Conservation (phyloP, 257 asterid species). For the Leonotis leonurus region DNA sequence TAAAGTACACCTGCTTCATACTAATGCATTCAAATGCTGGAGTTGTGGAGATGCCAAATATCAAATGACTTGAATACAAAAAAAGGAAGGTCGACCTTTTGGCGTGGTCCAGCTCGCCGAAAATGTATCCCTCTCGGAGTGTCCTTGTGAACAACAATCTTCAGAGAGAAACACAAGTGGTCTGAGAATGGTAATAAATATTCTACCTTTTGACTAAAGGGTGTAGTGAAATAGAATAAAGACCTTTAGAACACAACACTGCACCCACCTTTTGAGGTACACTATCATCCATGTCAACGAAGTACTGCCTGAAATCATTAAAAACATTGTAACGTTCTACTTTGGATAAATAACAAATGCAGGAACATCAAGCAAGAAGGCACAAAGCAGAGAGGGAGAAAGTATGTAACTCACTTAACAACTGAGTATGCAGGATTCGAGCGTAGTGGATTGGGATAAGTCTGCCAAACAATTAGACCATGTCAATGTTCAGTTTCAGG, state of each 20-base stretch:
- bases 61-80: slow-evolving; percentile 4
- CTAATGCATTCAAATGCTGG: slow-evolving; percentile 10
- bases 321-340: neutral
- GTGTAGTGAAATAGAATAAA: neutral
- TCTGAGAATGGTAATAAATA: neutral
- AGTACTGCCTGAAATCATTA: slow-evolving; percentile 42
- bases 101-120: slow-evolving; percentile 58
- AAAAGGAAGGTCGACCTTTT: slow-evolving; percentile 26
- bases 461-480: slow-evolving; percentile 26
- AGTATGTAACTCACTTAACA: slow-evolving; percentile 36
- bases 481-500: slow-evolving; percentile 2
- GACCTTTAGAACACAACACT: neutral
- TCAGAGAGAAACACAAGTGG: slow-evolving; percentile 3
- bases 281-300: slow-evolving; percentile 42
- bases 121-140: slow-evolving; percentile 51
- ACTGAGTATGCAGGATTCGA: slow-evolving; percentile 50
- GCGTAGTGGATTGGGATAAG: slow-evolving; percentile 46
- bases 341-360: slow-evolving; percentile 1
- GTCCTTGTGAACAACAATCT: slow-evolving; percentile 47
- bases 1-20: slow-evolving; percentile 45
- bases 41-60: slow-evolving; percentile 17
- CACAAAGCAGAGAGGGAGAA: neutral
- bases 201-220: neutral
- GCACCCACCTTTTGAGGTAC: slow-evolving; percentile 48
- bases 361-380: slow-evolving; percentile 2